Percentiles rank a stretch among this genome's conserved stretches.
phyloP scores from a whole-genome alignment of 805 yeast species.

The Candida morakotiae region DNA sequence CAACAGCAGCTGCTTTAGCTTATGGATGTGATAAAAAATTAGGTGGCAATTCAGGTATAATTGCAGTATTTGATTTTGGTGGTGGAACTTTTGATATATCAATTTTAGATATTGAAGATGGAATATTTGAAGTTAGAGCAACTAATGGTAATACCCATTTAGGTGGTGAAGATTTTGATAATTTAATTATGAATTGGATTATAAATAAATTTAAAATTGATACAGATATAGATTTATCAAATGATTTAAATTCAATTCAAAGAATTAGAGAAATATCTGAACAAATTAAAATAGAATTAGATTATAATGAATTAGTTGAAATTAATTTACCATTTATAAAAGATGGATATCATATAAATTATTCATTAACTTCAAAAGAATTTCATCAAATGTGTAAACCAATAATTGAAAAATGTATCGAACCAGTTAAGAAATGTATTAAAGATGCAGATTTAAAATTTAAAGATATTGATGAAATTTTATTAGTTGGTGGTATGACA shows the following conservation, averaged over 20 bases:
- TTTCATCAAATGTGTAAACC: slow-evolving; percentile 64
- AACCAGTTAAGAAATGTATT: slow-evolving; percentile 70
- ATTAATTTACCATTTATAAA: slow-evolving; percentile 69
- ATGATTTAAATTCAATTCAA: slow-evolving; percentile 59
- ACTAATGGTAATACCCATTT: slow-evolving; percentile 83
- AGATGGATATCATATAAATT: slow-evolving; percentile 56
- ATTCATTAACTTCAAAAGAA: slow-evolving; percentile 60
- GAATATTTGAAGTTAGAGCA: slow-evolving; percentile 77
- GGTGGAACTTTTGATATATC: slow-evolving; percentile 87
- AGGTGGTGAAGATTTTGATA: slow-evolving; percentile 86
- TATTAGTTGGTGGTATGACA: slow-evolving; percentile 87
- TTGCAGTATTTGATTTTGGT: slow-evolving; percentile 71
- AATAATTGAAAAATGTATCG: slow-evolving; percentile 62
- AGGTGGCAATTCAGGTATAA: slow-evolving; percentile 48
- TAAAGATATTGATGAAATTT: slow-evolving; percentile 67
- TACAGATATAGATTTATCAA: slow-evolving; percentile 45
- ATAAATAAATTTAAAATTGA: slow-evolving; percentile 53
- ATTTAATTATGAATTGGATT: slow-evolving; percentile 54
- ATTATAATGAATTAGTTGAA: slow-evolving; percentile 58
- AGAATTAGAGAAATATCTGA: slow-evolving; percentile 80
- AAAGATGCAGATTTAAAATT: slow-evolving; percentile 68
- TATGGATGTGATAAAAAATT: slow-evolving; percentile 62
- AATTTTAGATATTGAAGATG: slow-evolving; percentile 70
- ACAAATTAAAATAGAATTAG: slow-evolving; percentile 68
- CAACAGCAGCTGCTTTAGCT: slow-evolving; percentile 83